Base-by-base conservation (phyloP, 768 basidiomycete genomes). In the Psilocybe tampanensis region DNA sequence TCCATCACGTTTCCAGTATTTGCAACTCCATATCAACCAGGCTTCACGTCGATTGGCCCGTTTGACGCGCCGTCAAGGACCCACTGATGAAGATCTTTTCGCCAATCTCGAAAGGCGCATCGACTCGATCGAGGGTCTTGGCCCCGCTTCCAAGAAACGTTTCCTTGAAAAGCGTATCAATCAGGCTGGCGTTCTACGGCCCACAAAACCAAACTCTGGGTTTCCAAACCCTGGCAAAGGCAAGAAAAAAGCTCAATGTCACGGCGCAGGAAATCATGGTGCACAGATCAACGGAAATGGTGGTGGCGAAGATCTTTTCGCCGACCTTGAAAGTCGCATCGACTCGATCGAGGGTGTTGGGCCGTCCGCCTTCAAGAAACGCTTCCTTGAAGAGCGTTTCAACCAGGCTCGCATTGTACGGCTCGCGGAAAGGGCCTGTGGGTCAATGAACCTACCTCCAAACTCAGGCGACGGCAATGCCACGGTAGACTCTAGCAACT, bases 11-110 rank as follows among this genome's bases (percentile, higher is more conserved):
- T 44, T 43, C 3, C 36, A 92, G 90, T 68, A 80, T 45, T 70
- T 86, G 29, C 89, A 91, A 69, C 90, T 87, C 70, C 78, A 86
- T 63, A 81, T 88, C 58, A 92, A 90, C 70, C 85, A 83, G 47
- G 76, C 80, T 52, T 72, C 82, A 51, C 79, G 77, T 55, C 86
- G 90, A 49, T 78, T 85, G 52, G 88, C 89, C 7, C 84, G 80
- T 47, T 88, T 92, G 85, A 83, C 82, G 4, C 84, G 88, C 15
- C 82, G 80, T 34, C 71, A 72, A 19, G 77, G 66, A 8, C 86
- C 86, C 8, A 75, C 81, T 19, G 74, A 74, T 13, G 72, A 74
- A 21, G 74, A 78, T 15, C 78, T 90, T 51, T 70, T 73, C 41
- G 67, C 66, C 48, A 70, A 65, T 4, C 71, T 76, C 17, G 61